Evolutionary conservation across 2,329 filamentous ascomycete species (phyloP), one percentile per base, ranked within the genome.

Genomic region (Gnomoniopsis sp.): DNA sequence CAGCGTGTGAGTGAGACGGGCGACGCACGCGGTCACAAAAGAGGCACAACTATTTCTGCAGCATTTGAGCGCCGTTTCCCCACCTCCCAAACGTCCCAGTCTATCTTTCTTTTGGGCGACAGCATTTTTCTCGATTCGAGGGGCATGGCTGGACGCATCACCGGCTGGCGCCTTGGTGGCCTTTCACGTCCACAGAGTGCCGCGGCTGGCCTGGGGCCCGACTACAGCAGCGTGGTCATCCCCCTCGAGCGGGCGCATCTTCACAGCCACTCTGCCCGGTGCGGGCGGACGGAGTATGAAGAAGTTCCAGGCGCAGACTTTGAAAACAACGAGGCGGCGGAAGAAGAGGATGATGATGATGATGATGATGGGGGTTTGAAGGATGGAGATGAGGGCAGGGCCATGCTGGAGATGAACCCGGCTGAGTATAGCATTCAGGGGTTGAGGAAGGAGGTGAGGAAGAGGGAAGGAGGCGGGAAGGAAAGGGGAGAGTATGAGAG

Each of bases 401-500:
- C 79, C 12, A 83, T 86, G 79, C 67, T 85, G 58, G 73, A 79
- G 66, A 82, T 79, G 73, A 75, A 75, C 51, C 77, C 75, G 2
- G 77, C 76, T 60, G 82, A 83, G 67, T 85, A 89, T 67, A 91
- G 87, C 44, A 77, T 93, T 56, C 88, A 91, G 64, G 82, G 82
- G 6, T 74, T 93, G 61, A 81, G 87, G 64, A 83, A 82, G 59
- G 88, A 91, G 67, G 83, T 91, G 58, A 74, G 81, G 55, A 80
- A 84, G 62, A 79, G 80, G 46, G 85, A 87, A 58, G 66, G 82
- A 57, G 80, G 81, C n/a, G 77, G 80, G 65, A 84, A 88, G 75
- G 85, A 85, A 65, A 85, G 88, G 75, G 86, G 85, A 2, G 81
- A 85, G 52, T 93, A 93, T 75, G 90, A 93, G 73, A 83, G 90